Percentiles rank a stretch among this genome's conserved stretches.
These are phyloP conservation scores for Alternaria ventricosa DNA, from an alignment of 2,329 filamentous ascomycete genomes.

Conservation along the genomic window DNA sequence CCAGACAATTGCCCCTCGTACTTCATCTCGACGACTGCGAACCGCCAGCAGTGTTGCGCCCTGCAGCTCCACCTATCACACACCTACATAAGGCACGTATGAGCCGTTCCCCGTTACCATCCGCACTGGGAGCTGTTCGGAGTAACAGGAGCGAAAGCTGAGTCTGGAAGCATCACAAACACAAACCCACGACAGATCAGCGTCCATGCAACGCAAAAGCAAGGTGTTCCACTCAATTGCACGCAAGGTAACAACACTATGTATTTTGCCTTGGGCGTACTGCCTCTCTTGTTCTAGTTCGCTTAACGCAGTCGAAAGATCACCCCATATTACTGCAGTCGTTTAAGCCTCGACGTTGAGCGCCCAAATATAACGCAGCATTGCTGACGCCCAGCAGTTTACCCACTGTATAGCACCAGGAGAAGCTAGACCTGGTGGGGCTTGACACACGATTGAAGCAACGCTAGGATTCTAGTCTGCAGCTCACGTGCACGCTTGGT, in stretches of 20 bases:
- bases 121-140: conserved; percentile 12
- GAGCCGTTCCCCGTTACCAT: conserved; percentile 1
- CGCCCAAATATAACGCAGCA: conserved; percentile 13
- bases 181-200: background rate
- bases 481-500: conserved; percentile 18
- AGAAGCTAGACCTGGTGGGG: conserved; percentile 11
- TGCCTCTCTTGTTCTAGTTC: background rate
- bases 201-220: conserved; percentile 3
- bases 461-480: conserved; percentile 12
- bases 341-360: conserved; percentile 3
- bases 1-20: conserved; percentile 19
- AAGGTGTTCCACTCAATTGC: background rate
- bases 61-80: conserved; percentile 26
- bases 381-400: conserved; percentile 17
- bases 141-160: conserved; percentile 11
- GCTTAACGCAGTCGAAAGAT: background rate
- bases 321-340: conserved; percentile 1
- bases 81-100: background rate
- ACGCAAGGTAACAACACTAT: background rate
- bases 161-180: background rate
- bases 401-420: conserved; percentile 7
- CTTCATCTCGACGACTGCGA: conserved; percentile 19
- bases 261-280: background rate
- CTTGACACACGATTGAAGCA: conserved; percentile 9
- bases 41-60: conserved; percentile 16